Evolutionary conservation across 768 basidiomycete species (phyloP).

Genomic region (Cantharellus anzutake): DNA sequence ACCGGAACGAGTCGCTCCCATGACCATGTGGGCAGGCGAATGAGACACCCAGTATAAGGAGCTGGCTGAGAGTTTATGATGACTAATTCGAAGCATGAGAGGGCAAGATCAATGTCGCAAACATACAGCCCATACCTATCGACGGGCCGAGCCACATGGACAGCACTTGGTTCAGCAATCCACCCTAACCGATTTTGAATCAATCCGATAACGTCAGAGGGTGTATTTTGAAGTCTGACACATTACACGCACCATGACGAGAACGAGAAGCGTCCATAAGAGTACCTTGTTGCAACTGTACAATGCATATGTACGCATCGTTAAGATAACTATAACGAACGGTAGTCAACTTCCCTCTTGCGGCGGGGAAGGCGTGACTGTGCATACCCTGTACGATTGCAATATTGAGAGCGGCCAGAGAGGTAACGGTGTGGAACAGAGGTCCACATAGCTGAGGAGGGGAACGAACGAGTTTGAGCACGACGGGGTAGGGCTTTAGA

Average conservation of each 20-base stretch:
- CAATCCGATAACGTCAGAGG: not conserved
- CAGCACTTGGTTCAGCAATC: not conserved
- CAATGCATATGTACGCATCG: not conserved
- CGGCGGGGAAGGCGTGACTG: not conserved
- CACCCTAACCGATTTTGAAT: not conserved
- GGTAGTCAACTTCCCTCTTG: not conserved
- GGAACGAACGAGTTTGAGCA: not conserved
- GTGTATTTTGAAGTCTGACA: not conserved
- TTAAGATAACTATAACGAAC: not conserved
- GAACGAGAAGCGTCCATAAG: not conserved
- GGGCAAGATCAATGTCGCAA: not conserved
- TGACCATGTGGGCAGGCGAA: not conserved
- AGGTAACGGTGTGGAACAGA: not conserved
- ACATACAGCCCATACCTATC: not conserved
- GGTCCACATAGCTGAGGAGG: not conserved
- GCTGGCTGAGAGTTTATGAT: not conserved
- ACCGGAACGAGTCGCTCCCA: not conserved
- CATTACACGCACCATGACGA: not conserved
- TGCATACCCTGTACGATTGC: not conserved
- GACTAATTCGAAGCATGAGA: not conserved
- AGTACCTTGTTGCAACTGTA: not conserved
- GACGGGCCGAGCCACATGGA: not conserved
- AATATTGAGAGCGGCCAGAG: not conserved
- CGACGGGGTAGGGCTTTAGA: not conserved
- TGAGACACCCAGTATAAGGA: not conserved